Evolutionary conservation across 2,329 filamentous ascomycete genomes (phyloP).

Genomic region (Penicillium brevicompactum): DNA sequence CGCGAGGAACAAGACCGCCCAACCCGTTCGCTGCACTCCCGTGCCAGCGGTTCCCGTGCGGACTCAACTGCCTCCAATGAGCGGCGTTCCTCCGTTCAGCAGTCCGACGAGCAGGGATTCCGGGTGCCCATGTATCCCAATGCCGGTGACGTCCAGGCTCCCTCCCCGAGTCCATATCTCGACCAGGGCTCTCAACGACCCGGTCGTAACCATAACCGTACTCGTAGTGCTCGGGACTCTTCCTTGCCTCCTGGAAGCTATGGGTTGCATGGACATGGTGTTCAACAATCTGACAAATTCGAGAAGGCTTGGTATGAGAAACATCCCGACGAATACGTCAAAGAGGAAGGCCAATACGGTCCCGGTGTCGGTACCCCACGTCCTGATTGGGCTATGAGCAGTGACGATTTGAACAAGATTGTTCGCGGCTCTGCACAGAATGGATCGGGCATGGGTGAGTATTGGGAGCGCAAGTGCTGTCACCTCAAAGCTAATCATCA

Average conservation of each 20-base stretch:
- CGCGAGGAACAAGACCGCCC: conserved; percentile 56
- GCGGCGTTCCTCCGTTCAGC: conserved; percentile 59
- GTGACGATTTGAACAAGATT: conserved; percentile 86
- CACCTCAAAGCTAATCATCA: conserved; percentile 14
- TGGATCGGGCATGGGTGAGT: conserved; percentile 56
- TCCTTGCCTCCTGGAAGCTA: conserved; percentile 86
- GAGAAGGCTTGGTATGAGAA: conserved; percentile 92
- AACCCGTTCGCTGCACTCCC: conserved; percentile 61
- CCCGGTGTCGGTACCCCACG: conserved; percentile 60
- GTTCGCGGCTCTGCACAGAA: conserved; percentile 68
- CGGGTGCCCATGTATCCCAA: conserved; percentile 93
- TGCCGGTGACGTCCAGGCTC: conserved; percentile 93
- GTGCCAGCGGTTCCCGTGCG: conserved; percentile 59
- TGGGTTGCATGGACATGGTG: conserved; percentile 85
- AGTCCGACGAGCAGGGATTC: conserved; percentile 81
- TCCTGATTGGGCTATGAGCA: conserved; percentile 82
- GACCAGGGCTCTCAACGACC: conserved; percentile 49
- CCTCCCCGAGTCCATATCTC: conserved; percentile 70
- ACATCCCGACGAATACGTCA: conserved; percentile 75
- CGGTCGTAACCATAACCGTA: conserved; percentile 66
- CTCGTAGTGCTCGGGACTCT: conserved; percentile 69
- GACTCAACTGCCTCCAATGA: conserved; percentile 50
- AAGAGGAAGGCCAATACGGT: conserved; percentile 71
- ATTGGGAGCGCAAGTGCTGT: neutral
- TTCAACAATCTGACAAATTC: conserved; percentile 74